Percentiles rank a stretch among this genome's conserved stretches.
These are phyloP conservation scores for Hamigera avellanea DNA, from an alignment of 495 filamentous ascomycete genomes.

Conservation along the genomic window DNA sequence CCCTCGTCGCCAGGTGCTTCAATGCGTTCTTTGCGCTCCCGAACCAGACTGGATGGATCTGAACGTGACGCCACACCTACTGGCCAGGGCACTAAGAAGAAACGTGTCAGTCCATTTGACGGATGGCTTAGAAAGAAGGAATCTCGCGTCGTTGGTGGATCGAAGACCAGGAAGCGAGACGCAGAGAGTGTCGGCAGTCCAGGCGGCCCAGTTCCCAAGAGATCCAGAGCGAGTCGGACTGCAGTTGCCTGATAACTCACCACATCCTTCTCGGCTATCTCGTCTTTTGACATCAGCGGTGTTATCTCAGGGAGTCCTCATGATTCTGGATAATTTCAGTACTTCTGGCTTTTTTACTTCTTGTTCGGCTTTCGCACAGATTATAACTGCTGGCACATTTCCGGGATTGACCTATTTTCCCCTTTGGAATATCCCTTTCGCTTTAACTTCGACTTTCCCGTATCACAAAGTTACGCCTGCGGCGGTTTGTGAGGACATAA, in stretches of 20 bases:
- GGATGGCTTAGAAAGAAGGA: slow-evolving; percentile 52
- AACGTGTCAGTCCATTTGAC: slow-evolving; percentile 52
- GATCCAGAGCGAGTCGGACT: slow-evolving; percentile 10
- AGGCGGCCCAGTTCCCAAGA: slow-evolving; percentile 18
- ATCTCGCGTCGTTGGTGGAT: slow-evolving; percentile 10
- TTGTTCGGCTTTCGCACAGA: too few relatives aligned
- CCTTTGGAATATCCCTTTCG: too few relatives aligned
- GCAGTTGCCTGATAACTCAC: background rate
- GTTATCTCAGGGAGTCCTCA: too few relatives aligned
- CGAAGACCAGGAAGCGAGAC: slow-evolving; percentile 21
- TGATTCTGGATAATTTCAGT: too few relatives aligned
- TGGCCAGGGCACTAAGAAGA: slow-evolving; percentile 15
- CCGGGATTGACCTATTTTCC: too few relatives aligned
- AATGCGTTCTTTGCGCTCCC: slow-evolving; percentile 18
- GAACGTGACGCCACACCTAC: slow-evolving; percentile 14
- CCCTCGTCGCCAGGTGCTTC: slow-evolving; percentile 33
- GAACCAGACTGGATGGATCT: slow-evolving; percentile 11
- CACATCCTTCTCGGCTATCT: too few relatives aligned
- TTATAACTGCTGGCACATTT: too few relatives aligned
- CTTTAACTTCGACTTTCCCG: too few relatives aligned
- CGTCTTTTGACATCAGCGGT: too few relatives aligned
- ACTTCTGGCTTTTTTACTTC: too few relatives aligned
- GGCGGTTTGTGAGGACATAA: too few relatives aligned
- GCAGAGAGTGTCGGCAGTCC: slow-evolving; percentile 14
- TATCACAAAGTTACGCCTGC: too few relatives aligned